Conservation (phyloP, 495 filamentous ascomycete genomes). For the Pyrenula aspistea region DNA sequence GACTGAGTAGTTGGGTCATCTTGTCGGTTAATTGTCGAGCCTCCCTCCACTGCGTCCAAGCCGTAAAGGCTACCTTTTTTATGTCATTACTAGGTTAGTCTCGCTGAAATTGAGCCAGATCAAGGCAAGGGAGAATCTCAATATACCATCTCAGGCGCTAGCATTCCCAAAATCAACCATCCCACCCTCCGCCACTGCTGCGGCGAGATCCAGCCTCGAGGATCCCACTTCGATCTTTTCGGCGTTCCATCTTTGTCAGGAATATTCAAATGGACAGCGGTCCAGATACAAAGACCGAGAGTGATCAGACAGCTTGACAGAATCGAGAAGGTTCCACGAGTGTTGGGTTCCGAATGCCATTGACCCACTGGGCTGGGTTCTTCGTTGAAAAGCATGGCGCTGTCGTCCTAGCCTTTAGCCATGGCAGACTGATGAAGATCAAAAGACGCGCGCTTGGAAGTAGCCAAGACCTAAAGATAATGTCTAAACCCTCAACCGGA, state of each 20-base stretch:
- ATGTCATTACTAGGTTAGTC: too few species aligned
- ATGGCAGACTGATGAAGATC: too few species aligned
- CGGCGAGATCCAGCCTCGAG: not conserved
- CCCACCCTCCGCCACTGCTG: conserved; percentile 1
- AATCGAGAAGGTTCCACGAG: conserved; percentile 7
- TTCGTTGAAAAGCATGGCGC: not conserved
- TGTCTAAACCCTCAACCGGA: too few species aligned
- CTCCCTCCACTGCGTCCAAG: conserved; percentile 3
- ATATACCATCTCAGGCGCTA: conserved; percentile 8
- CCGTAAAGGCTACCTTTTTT: conserved; percentile 3
- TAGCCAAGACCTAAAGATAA: too few species aligned
- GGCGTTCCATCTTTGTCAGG: conserved; percentile 1
- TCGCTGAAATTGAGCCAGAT: too few species aligned
- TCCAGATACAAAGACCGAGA: conserved; percentile 7
- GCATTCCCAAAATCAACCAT: conserved; percentile 3
- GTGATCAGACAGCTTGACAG: conserved; percentile 8
- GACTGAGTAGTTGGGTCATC: not conserved
- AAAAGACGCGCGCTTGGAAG: too few species aligned
- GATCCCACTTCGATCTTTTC: not conserved
- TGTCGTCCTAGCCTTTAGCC: not conserved
- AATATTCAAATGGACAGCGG: conserved; percentile 8
- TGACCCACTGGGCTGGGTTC: not conserved
- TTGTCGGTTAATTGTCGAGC: not conserved
- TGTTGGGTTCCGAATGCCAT: conserved; percentile 4
- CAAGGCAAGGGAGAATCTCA: not conserved